Evolutionary conservation across 352 stramenopile genomes (phyloP).

Genomic region (Chrysophaeum taylorii): DNA sequence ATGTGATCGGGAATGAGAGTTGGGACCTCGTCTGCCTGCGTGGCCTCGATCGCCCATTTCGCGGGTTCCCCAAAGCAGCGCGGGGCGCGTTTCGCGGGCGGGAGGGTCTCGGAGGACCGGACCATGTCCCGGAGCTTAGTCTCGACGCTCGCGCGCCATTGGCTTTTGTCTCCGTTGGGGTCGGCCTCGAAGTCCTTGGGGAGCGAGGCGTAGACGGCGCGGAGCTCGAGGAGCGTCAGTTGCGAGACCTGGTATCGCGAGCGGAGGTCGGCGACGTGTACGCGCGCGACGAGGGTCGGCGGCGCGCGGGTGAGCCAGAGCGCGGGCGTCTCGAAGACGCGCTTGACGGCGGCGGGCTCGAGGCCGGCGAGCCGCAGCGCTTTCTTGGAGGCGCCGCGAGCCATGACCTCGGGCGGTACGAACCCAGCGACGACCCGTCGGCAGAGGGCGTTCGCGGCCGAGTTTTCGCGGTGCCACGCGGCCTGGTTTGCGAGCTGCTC

Average conservation of each 20-base stretch:
- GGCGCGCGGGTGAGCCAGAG: conserved; percentile 6
- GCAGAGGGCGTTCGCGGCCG: background rate
- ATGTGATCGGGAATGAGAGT: too few relatives aligned
- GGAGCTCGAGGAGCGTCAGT: conserved; percentile 6
- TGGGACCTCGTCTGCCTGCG: too few relatives aligned
- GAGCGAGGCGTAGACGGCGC: background rate
- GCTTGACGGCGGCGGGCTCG: background rate
- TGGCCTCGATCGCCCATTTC: too few relatives aligned
- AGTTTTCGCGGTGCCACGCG: background rate
- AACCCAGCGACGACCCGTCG: background rate
- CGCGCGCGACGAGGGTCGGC: background rate
- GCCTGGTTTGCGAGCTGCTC: background rate
- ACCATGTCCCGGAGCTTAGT: conserved; percentile 2
- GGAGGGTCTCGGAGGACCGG: too few relatives aligned
- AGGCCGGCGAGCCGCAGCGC: background rate
- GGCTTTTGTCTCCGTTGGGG: background rate
- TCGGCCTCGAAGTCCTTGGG: background rate
- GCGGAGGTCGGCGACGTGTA: conserved; percentile 7
- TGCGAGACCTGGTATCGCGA: background rate
- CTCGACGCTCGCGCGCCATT: background rate
- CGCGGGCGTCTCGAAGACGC: conserved; percentile 1
- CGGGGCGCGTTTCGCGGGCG: too few relatives aligned
- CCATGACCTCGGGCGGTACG: background rate
- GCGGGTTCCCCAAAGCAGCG: too few relatives aligned
- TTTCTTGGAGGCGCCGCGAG: background rate